These are phyloP conservation scores for Apiospora rasikravindrae DNA, from an alignment of 2,329 filamentous ascomycete genomes.

Conservation along the genomic window DNA sequence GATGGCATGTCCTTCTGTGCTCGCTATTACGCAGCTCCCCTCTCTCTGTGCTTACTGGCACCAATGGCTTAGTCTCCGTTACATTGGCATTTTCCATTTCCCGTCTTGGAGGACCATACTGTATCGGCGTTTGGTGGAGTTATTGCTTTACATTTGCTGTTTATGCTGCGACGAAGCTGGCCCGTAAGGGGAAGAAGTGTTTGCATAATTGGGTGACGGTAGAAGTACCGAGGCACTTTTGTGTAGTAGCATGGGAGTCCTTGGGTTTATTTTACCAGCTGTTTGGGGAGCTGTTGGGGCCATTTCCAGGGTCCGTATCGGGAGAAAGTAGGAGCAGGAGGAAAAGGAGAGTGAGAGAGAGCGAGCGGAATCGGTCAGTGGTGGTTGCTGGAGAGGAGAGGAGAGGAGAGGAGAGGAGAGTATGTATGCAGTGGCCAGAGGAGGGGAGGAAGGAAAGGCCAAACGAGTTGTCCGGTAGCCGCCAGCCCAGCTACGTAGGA, in stretches of 20 bases:
- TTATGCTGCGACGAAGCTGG: conserved; percentile 9
- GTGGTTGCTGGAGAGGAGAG: not conserved
- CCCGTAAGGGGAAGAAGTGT: not conserved
- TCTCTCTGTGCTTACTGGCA: not conserved
- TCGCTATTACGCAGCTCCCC: not conserved
- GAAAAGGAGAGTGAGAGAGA: not conserved
- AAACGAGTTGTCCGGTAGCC: not conserved
- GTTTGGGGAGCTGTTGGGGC: not conserved
- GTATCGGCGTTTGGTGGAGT: conserved; percentile 26
- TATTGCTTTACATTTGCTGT: conserved; percentile 23
- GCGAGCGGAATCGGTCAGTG: not conserved
- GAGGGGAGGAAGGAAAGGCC: not conserved
- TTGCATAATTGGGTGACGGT: conserved; percentile 1
- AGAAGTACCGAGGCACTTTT: not conserved
- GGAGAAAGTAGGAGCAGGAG: not conserved
- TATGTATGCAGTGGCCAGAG: not conserved
- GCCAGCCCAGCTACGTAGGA: conserved; percentile 26
- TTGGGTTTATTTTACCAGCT: conserved; percentile 2
- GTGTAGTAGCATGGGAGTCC: conserved; percentile 1
- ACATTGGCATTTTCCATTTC: conserved; percentile 17
- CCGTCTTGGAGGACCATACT: conserved; percentile 18
- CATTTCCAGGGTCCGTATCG: not conserved
- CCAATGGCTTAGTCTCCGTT: conserved; percentile 17
- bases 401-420: not conserved
- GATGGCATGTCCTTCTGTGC: conserved; percentile 11